phyloP scores from a whole-genome alignment of 2,329 filamentous ascomycete genomes.

The Apiospora rasikravindrae region DNA sequence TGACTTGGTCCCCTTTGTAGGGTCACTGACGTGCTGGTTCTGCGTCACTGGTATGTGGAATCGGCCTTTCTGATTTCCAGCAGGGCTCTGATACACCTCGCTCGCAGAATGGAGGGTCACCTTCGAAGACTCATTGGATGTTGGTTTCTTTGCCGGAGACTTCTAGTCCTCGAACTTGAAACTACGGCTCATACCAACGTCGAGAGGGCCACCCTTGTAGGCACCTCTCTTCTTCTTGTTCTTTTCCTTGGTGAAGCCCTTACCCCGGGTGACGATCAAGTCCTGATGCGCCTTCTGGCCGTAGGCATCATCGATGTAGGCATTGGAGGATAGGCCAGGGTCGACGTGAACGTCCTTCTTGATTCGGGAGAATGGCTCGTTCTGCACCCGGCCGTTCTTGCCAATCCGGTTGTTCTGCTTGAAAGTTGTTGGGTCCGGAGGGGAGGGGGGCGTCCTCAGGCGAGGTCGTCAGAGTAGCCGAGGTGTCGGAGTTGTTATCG shows the following conservation, averaged over 20 bases:
- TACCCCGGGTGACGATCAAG: slow-evolving; percentile 88
- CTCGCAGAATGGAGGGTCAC: background rate
- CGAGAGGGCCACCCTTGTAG: slow-evolving; percentile 88
- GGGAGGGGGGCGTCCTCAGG: slow-evolving; percentile 59
- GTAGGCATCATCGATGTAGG: slow-evolving; percentile 84
- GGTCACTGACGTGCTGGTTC: background rate
- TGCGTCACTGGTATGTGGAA: slow-evolving; percentile 1
- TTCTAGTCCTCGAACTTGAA: slow-evolving; percentile 79
- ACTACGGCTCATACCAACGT: slow-evolving; percentile 79
- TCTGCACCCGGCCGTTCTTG: slow-evolving; percentile 50
- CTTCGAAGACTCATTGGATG: background rate
- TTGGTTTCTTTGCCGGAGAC: background rate
- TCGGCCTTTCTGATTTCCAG: background rate
- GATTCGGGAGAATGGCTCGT: slow-evolving; percentile 79
- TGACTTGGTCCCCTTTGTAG: background rate
- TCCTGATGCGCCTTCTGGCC: slow-evolving; percentile 88
- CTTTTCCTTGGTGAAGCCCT: slow-evolving; percentile 99
- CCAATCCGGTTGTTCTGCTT: slow-evolving; percentile 47
- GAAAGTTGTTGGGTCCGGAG: slow-evolving; percentile 49
- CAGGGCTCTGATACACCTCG: background rate
- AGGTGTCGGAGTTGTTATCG: slow-evolving; percentile 42
- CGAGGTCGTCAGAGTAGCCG: slow-evolving; percentile 58
- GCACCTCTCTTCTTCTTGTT: slow-evolving; percentile 96
- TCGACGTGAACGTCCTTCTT: slow-evolving; percentile 72
- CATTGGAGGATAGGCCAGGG: slow-evolving; percentile 75